phyloP scores from a whole-genome alignment of 1,139 yeast species.

The Petasospora rhodanensis region DNA sequence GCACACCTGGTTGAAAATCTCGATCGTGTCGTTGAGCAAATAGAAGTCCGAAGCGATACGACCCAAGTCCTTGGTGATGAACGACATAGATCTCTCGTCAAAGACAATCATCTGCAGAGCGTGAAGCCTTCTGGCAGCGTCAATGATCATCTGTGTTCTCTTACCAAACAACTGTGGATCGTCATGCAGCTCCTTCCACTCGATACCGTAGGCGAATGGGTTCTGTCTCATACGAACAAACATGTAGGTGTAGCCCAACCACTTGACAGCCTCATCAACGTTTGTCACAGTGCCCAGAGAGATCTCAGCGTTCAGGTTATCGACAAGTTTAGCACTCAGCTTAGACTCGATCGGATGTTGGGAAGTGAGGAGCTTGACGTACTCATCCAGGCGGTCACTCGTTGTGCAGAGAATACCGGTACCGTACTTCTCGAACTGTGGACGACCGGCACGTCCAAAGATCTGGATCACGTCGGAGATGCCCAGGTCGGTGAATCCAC shows the following conservation, averaged over 20 bases:
- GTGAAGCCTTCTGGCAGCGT: slow-evolving; percentile 81
- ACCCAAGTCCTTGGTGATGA: slow-evolving; percentile 85
- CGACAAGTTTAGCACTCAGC: slow-evolving; percentile 72
- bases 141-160: slow-evolving; percentile 68
- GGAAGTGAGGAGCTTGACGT: slow-evolving; percentile 80
- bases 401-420: slow-evolving; percentile 89
- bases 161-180: slow-evolving; percentile 78
- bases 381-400: slow-evolving; percentile 77
- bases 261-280: slow-evolving; percentile 89
- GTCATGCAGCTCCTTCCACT: slow-evolving; percentile 75
- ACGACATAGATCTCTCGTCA: slow-evolving; percentile 78
- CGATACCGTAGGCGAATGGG: slow-evolving; percentile 91
- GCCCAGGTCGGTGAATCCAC: slow-evolving; percentile 91
- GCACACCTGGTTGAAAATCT: slow-evolving; percentile 80
- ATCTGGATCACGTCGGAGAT: slow-evolving; percentile 96
- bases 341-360: slow-evolving; percentile 96
- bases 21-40: slow-evolving; percentile 78
- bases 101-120: slow-evolving; percentile 87
- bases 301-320: slow-evolving; percentile 93
- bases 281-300: slow-evolving; percentile 93
- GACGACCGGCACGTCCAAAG: slow-evolving; percentile 99
- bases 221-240: slow-evolving; percentile 92
- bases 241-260: slow-evolving; percentile 96
- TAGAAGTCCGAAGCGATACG: slow-evolving; percentile 94
- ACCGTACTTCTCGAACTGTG: slow-evolving; percentile 90